Evolutionary conservation across 164 flowering plant genomes (phyloP).

Genomic region (Pachysandra terminalis): DNA sequence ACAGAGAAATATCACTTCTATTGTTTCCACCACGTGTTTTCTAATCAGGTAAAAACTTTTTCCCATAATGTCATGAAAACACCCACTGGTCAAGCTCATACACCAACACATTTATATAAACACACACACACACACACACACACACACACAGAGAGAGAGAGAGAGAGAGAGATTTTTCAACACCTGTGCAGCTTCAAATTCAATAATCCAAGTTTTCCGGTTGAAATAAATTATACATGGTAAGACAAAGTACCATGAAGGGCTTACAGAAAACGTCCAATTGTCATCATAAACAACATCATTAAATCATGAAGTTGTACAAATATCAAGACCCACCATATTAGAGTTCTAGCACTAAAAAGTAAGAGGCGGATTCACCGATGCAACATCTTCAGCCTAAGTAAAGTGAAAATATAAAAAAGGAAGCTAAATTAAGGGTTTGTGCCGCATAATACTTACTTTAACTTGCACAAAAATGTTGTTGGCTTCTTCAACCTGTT

Average conservation of each 20-base stretch:
- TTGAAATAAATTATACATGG: not conserved
- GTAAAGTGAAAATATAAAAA: not conserved
- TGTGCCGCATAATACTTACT: slow-evolving; percentile 48
- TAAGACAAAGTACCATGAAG: not conserved
- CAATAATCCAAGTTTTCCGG: not conserved
- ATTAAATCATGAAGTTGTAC: slow-evolving; percentile 1
- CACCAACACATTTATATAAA: not conserved
- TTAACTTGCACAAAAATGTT: slow-evolving; percentile 89
- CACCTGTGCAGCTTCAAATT: not conserved
- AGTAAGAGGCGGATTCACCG: not conserved
- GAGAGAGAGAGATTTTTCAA: not conserved
- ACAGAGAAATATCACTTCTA: too few species aligned
- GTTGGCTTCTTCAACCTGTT: slow-evolving; percentile 94
- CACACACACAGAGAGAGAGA: too few species aligned
- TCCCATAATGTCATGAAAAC: not conserved
- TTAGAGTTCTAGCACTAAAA: not conserved
- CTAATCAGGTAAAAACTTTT: not conserved
- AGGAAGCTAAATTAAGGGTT: too few species aligned
- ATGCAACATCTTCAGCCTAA: not conserved
- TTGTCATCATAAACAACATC: not conserved
- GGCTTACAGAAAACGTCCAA: not conserved
- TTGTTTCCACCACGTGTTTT: too few species aligned
- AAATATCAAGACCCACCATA: not conserved
- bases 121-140: too few species aligned
- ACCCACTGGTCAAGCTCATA: not conserved